Evolutionary conservation across 768 basidiomycete genomes (phyloP).

Genomic region (Brasilioporus rufonigricans): DNA sequence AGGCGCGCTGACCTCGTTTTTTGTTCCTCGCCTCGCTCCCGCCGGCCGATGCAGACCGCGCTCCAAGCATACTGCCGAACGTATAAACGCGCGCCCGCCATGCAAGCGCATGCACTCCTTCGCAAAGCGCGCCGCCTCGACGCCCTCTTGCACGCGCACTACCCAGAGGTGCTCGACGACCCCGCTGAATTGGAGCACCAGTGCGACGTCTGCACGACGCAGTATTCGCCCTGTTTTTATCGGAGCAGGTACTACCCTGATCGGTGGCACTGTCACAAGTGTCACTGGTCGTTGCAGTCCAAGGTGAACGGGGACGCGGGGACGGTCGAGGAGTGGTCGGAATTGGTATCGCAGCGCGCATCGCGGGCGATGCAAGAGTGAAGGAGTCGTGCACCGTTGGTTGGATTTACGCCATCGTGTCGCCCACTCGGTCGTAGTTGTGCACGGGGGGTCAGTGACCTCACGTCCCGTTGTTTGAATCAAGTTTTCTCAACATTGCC

Average conservation of each 20-base stretch:
- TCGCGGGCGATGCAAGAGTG: slow-evolving; percentile 19
- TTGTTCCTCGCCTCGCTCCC: not conserved
- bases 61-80: slow-evolving; percentile 82
- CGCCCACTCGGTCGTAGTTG: not conserved
- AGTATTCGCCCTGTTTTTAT: slow-evolving; percentile 78
- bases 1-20: slow-evolving; percentile 9
- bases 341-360: slow-evolving; percentile 7
- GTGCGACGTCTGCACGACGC: slow-evolving; percentile 63
- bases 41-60: slow-evolving; percentile 59
- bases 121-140: slow-evolving; percentile 90
- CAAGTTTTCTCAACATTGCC: not conserved
- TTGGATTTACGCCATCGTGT: too few relatives aligned
- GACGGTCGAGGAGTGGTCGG: slow-evolving; percentile 16
- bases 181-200: slow-evolving; percentile 30
- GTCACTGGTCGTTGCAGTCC: slow-evolving; percentile 32
- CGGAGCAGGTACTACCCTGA: slow-evolving; percentile 31
- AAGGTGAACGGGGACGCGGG: not conserved
- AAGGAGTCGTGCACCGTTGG: not conserved
- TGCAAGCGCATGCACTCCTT: slow-evolving; percentile 78
- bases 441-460: not conserved
- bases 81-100: slow-evolving; percentile 77
- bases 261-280: slow-evolving; percentile 44
- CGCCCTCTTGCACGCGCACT: slow-evolving; percentile 52
- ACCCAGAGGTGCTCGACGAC: slow-evolving; percentile 29
- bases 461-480: not conserved